Conservation (phyloP, 1,139 yeast species). For the Torulaspora globosa region DNA sequence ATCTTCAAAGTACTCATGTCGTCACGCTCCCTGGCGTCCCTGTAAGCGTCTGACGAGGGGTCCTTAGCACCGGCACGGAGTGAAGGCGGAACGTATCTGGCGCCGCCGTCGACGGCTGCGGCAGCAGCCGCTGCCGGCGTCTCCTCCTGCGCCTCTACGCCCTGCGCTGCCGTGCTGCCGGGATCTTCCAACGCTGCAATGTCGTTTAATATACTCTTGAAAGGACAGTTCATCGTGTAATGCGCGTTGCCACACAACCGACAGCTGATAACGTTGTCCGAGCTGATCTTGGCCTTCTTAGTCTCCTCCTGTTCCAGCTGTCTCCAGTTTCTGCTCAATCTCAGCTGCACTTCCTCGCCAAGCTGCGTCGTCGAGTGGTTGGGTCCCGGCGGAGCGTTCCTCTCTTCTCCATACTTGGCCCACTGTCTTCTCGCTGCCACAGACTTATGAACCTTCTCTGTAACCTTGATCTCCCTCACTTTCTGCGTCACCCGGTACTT, state of each 20-base stretch:
- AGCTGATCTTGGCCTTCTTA: slow-evolving; percentile 56
- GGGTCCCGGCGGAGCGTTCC: slow-evolving; percentile 75
- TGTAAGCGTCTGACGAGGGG: slow-evolving; percentile 41
- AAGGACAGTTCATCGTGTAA: slow-evolving; percentile 94
- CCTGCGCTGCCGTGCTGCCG: slow-evolving; percentile 38
- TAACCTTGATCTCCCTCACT: slow-evolving; percentile 69
- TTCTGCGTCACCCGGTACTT: slow-evolving; percentile 84
- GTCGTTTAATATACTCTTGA: slow-evolving; percentile 78
- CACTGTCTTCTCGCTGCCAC: slow-evolving; percentile 72
- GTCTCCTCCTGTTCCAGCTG: slow-evolving; percentile 56
- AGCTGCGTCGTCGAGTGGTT: slow-evolving; percentile 83
- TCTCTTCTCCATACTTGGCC: slow-evolving; percentile 82
- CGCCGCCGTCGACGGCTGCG: slow-evolving; percentile 33
- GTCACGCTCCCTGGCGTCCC: slow-evolving; percentile 62
- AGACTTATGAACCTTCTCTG: slow-evolving; percentile 74
- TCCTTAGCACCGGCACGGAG: slow-evolving; percentile 50
- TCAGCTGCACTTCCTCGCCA: slow-evolving; percentile 74
- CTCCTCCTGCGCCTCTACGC: slow-evolving; percentile 31
- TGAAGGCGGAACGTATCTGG: slow-evolving; percentile 71
- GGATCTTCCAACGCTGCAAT: slow-evolving; percentile 42
- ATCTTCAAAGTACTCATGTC: slow-evolving; percentile 87
- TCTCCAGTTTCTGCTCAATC: slow-evolving; percentile 70
- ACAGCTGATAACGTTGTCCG: slow-evolving; percentile 59
- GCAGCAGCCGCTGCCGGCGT: slow-evolving; percentile 31
- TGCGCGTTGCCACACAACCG: slow-evolving; percentile 94